A percentile compares a stretch with the other conserved stretches of the same genome.
These are phyloP conservation scores for Thymus quinquecostatus DNA, from an alignment of 257 asterid species.

Conservation along the genomic window DNA sequence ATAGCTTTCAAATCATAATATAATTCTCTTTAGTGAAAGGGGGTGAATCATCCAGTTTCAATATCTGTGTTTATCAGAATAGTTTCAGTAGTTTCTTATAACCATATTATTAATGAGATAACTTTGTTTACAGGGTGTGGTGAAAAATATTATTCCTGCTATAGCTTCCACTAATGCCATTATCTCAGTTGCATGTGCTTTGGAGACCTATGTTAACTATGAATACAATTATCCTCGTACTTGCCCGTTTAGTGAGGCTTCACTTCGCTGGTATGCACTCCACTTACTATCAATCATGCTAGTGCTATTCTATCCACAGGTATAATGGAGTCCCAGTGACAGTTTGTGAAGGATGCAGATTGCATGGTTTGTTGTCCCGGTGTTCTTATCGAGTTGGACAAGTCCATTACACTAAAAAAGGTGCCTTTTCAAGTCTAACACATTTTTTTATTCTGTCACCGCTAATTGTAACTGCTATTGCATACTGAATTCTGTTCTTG, in stretches of 20 bases:
- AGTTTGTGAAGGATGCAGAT: constrained; percentile 78
- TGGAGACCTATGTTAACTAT: constrained; percentile 56
- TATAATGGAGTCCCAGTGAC: constrained; percentile 97
- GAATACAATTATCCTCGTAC: not conserved
- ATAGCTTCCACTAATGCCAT: constrained; percentile 98
- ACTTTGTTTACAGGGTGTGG: constrained; percentile 77
- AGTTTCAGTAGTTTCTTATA: constrained; percentile 14
- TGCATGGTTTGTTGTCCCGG: constrained; percentile 99
- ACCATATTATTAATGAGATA: constrained; percentile 17
- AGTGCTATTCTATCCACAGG: constrained; percentile 42
- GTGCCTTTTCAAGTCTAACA: constrained; percentile 35
- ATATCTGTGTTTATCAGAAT: not conserved
- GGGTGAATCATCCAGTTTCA: not conserved
- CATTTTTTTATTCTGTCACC: constrained; percentile 20
- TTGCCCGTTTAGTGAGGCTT: not conserved
- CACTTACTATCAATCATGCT: no score
- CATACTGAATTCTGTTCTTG: constrained; percentile 21
- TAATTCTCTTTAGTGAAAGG: constrained; percentile 16
- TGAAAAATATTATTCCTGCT: constrained; percentile 97
- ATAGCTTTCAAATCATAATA: constrained; percentile 3
- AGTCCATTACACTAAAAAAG: constrained; percentile 75
- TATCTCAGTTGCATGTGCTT: constrained; percentile 94
- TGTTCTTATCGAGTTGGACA: constrained; percentile 83
- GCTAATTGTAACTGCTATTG: not conserved
- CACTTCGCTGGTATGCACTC: not conserved